These are phyloP conservation scores for Sporisorium iseilematis-ciliati DNA, from an alignment of 1,284 basidiomycete genomes.

Conservation along the genomic window DNA sequence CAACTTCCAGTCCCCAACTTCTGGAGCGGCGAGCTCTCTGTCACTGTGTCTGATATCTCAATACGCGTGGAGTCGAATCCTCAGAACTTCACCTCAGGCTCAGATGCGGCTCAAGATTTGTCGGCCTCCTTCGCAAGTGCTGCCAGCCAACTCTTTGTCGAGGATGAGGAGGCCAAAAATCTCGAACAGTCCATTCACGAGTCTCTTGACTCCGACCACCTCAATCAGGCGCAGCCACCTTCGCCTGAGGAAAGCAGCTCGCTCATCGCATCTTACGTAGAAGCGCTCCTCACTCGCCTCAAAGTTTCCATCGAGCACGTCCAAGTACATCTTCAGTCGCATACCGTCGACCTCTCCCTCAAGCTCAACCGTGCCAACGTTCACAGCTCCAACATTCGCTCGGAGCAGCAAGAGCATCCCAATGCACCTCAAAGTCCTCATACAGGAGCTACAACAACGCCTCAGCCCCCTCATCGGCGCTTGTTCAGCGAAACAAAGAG, in stretches of 20 bases:
- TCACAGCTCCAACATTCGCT: constrained; percentile 35
- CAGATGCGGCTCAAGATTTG: constrained; percentile 9
- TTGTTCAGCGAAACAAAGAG: constrained; percentile 31
- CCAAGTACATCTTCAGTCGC: constrained; percentile 24
- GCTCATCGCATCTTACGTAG: constrained; percentile 50
- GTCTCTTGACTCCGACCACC: constrained; percentile 37
- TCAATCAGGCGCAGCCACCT: constrained; percentile 7
- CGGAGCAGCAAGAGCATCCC: constrained; percentile 10
- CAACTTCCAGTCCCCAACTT: constrained; percentile 60
- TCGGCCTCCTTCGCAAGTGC: constrained; percentile 47
- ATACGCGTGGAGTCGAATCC: constrained; percentile 8
- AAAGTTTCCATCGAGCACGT: constrained; percentile 42
- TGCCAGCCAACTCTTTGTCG: constrained; percentile 47
- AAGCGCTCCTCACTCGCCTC: constrained; percentile 53
- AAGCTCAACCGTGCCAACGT: constrained; percentile 22
- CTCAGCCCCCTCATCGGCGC: not conserved
- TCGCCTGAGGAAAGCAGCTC: constrained; percentile 22
- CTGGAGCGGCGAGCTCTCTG: constrained; percentile 52
- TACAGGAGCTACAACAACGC: not conserved
- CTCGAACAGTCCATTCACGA: constrained; percentile 55
- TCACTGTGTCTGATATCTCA: constrained; percentile 33
- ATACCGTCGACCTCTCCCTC: constrained; percentile 29
- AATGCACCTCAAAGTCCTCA: not conserved
- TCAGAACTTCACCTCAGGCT: not conserved
- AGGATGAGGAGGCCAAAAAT: constrained; percentile 46